A percentile compares a stretch with the other conserved stretches of the same genome.
These are phyloP conservation scores for Sugiyamaella paludigena DNA, from an alignment of 1,139 yeast species.

Conservation along the genomic window DNA sequence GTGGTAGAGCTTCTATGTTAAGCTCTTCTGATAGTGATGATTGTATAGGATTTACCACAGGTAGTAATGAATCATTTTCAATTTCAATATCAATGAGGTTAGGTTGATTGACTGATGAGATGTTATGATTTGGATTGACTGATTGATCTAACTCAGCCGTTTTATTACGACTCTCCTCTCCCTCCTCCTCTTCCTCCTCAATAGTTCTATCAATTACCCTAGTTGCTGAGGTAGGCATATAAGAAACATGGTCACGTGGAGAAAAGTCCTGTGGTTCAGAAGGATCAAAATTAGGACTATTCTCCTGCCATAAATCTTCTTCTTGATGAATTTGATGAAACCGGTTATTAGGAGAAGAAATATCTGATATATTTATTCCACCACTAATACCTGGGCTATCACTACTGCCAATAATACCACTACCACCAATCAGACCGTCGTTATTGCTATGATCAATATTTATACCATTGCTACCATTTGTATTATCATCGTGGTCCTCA, in stretches of 20 bases:
- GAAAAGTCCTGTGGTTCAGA: slow-evolving; percentile 66
- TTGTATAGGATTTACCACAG: no score
- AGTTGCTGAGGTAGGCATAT: slow-evolving; percentile 8
- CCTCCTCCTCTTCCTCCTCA: background rate
- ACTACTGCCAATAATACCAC: background rate
- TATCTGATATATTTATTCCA: background rate
- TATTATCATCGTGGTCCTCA: slow-evolving; percentile 39
- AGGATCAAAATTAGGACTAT: slow-evolving; percentile 51
- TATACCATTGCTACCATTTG: slow-evolving; percentile 10
- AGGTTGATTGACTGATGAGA: no score
- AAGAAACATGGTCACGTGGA: slow-evolving; percentile 28
- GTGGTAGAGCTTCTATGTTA: background rate
- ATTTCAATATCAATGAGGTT: no score
- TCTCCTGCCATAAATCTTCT: slow-evolving; percentile 15
- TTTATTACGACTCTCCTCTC: no score
- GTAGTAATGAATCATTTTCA: slow-evolving; percentile 1
- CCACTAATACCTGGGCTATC: background rate
- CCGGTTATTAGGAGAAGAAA: slow-evolving; percentile 3
- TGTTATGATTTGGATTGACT: no score
- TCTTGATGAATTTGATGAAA: slow-evolving; percentile 38
- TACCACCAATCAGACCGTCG: background rate
- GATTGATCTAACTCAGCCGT: no score
- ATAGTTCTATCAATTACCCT: background rate
- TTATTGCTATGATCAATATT: background rate
- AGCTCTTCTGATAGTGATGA: background rate